A percentile compares a stretch with the other conserved stretches of the same genome.
Evolutionary conservation across 179 eudicot species (phyloP).

Genomic region (Silene coronaria): DNA sequence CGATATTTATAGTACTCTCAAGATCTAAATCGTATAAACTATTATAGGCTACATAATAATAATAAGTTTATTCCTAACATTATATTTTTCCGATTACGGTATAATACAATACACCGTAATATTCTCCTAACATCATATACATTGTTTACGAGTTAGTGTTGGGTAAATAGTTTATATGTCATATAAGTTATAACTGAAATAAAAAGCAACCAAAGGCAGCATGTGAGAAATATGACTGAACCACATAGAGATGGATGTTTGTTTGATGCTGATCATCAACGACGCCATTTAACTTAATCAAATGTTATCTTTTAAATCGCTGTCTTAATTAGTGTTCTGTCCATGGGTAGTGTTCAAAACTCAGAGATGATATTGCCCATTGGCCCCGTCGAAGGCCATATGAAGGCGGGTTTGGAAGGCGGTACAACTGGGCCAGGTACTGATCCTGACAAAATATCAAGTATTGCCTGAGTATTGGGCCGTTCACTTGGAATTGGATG

Average conservation of each 20-base stretch:
- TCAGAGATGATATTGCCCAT: conserved; percentile 35
- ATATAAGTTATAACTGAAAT: too few relatives aligned
- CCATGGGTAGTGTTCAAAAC: conserved; percentile 32
- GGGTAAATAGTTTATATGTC: too few relatives aligned
- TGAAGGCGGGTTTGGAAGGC: conserved; percentile 65
- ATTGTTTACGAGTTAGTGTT: too few relatives aligned
- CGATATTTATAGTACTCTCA: too few relatives aligned
- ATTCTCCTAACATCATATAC: too few relatives aligned
- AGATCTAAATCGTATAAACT: too few relatives aligned
- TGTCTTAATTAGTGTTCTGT: neutral
- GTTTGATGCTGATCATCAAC: conserved; percentile 15
- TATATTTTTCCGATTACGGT: too few relatives aligned
- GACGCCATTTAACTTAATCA: neutral
- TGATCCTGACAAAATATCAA: conserved; percentile 59
- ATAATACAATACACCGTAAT: too few relatives aligned
- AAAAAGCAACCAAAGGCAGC: too few relatives aligned
- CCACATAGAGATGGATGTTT: neutral
- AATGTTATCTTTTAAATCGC: neutral
- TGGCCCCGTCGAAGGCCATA: conserved; percentile 59
- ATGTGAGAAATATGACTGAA: too few relatives aligned
- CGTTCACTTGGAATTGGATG: conserved; percentile 56
- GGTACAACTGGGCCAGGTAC: conserved; percentile 45
- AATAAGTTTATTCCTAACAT: too few relatives aligned
- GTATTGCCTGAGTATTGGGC: conserved; percentile 47
- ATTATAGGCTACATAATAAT: too few relatives aligned